Conservation (phyloP, 129 eudicot species). For the Dittrichia graveolens region DNA sequence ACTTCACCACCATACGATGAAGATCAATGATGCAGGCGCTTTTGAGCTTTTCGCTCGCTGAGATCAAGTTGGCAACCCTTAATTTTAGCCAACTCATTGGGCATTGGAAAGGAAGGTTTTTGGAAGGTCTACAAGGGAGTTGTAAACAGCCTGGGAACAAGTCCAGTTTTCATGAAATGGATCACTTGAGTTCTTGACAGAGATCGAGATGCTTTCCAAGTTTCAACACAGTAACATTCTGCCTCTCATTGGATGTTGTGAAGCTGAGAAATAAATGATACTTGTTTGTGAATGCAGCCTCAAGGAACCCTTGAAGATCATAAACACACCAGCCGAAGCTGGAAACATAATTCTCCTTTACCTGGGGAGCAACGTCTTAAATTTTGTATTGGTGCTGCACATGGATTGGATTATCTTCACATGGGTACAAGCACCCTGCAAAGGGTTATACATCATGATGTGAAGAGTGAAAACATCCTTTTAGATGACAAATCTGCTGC, state of each 20-base stretch:
- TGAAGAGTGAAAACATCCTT: constrained; percentile 22
- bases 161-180: constrained; percentile 9
- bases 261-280: background rate
- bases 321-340: background rate
- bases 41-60: background rate
- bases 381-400: constrained; percentile 23
- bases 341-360: background rate
- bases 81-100: constrained; percentile 23
- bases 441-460: constrained; percentile 17
- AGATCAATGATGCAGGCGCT: background rate
- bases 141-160: background rate
- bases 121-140: constrained; percentile 27
- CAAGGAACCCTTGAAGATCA: constrained; percentile 12
- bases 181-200: constrained; percentile 19
- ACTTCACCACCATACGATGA: too few relatives aligned
- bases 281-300: constrained; percentile 8
- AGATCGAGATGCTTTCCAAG: constrained; percentile 5
- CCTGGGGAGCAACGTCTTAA: constrained; percentile 21
- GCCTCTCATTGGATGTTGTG: constrained; percentile 19
- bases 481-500: constrained; percentile 4
- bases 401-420: constrained; percentile 26
- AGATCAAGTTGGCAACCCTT: constrained; percentile 15
- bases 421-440: background rate
- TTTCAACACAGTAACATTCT: constrained; percentile 11
- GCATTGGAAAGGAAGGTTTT: constrained; percentile 20